Evolutionary conservation across 2,329 filamentous ascomycete genomes (phyloP).

Genomic region (Pezizomycotina sp.): DNA sequence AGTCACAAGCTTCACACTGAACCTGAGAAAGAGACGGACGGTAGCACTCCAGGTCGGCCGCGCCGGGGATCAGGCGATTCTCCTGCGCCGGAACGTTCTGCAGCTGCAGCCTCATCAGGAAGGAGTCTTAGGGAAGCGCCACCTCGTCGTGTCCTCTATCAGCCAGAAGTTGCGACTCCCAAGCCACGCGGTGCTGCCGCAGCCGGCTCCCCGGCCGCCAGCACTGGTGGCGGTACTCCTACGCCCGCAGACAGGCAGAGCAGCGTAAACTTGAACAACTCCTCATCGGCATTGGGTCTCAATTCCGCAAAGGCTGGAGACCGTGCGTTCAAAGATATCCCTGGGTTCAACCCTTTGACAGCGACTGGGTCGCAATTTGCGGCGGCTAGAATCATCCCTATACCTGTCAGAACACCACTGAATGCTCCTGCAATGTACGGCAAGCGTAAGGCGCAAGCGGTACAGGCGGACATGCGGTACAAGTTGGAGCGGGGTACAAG

Average conservation of each 20-base stretch:
- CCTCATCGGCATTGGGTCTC: too few relatives aligned
- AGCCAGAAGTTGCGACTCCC: conserved; percentile 48
- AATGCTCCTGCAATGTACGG: too few relatives aligned
- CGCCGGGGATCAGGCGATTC: conserved; percentile 46
- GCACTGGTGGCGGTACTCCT: conserved; percentile 24
- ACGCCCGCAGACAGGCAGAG: conserved; percentile 25
- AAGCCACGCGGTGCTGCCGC: conserved; percentile 22
- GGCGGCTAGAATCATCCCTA: too few relatives aligned
- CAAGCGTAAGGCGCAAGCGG: conserved; percentile 47
- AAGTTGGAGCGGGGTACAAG: conserved; percentile 31
- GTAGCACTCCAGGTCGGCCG: conserved; percentile 37
- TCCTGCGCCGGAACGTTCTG: conserved; percentile 36
- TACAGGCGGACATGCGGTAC: conserved; percentile 82
- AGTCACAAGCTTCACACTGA: conserved; percentile 34
- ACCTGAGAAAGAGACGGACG: conserved; percentile 30
- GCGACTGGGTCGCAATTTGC: too few relatives aligned
- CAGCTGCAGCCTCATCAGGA: conserved; percentile 14
- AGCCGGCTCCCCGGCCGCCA: conserved; percentile 23
- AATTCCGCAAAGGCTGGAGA: too few relatives aligned
- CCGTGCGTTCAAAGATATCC: too few relatives aligned
- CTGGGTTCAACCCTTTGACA: too few relatives aligned
- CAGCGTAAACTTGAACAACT: too few relatives aligned
- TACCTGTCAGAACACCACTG: too few relatives aligned
- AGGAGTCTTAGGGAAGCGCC: conserved; percentile 49
- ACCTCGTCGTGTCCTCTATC: conserved; percentile 67